A percentile compares a stretch with the other conserved stretches of the same genome.
Conservation (phyloP, 139 green algal species). For the Bryopsis sp. region DNA sequence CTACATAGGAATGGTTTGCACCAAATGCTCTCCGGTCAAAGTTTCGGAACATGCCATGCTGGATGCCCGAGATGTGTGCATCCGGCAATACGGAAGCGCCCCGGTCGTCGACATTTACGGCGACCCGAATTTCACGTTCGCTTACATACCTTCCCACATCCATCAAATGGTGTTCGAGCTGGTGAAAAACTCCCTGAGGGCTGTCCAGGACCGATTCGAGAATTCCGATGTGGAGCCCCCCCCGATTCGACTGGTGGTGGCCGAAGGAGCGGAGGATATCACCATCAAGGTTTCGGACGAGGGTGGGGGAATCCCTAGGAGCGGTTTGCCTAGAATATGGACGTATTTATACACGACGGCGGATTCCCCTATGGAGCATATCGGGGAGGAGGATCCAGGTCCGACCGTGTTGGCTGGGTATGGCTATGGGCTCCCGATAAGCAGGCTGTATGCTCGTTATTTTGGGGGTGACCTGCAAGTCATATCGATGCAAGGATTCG, state of each 20-base stretch:
- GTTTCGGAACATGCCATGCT: constrained; percentile 82
- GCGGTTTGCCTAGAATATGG: constrained; percentile 88
- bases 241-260: constrained; percentile 85
- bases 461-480: constrained; percentile 96
- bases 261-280: constrained; percentile 92
- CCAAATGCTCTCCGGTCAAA: constrained; percentile 57
- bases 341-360: constrained; percentile 98
- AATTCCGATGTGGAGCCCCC: constrained; percentile 63
- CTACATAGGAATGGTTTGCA: constrained; percentile 89
- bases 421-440: constrained; percentile 92
- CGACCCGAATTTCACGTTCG: constrained; percentile 78
- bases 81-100: constrained; percentile 73
- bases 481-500: constrained; percentile 97
- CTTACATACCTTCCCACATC: constrained; percentile 93
- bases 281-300: constrained; percentile 97
- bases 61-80: constrained; percentile 87
- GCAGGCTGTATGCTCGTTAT: constrained; percentile 80
- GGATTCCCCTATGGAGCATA: constrained; percentile 40
- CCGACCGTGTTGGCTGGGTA: constrained; percentile 80
- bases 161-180: constrained; percentile 95
- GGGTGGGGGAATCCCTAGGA: constrained; percentile 90
- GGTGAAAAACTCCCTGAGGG: constrained; percentile 91
- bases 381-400: constrained; percentile 21
- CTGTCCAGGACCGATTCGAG: constrained; percentile 80
- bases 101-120: constrained; percentile 88